These are phyloP conservation scores for Colletotrichum somersetense DNA, from an alignment of 2,329 filamentous ascomycete genomes.

Conservation along the genomic window DNA sequence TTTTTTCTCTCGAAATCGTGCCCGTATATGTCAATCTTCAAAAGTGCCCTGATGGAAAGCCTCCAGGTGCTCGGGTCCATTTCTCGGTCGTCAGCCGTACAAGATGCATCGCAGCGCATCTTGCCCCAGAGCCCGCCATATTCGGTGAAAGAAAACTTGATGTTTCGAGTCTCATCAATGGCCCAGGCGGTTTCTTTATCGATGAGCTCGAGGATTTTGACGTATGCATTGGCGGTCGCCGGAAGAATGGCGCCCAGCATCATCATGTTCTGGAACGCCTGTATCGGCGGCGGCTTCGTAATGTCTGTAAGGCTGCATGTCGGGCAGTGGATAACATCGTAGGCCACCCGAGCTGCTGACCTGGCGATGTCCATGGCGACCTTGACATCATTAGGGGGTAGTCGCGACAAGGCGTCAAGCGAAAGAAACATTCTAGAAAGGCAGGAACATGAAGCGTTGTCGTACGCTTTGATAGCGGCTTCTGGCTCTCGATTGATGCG, in stretches of 20 bases:
- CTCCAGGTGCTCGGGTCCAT: conserved; percentile 69
- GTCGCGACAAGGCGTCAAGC: conserved; percentile 62
- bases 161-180: conserved; percentile 54
- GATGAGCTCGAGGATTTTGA: conserved; percentile 65
- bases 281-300: conserved; percentile 56
- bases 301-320: conserved; percentile 59
- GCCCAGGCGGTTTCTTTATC: conserved; percentile 64
- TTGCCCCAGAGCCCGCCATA: conserved; percentile 64
- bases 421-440: conserved; percentile 64
- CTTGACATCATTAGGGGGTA: conserved; percentile 57
- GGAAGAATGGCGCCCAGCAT: conserved; percentile 69
- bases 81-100: conserved; percentile 56
- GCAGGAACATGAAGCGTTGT: conserved; percentile 59
- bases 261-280: conserved; percentile 70
- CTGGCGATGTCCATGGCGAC: conserved; percentile 63
- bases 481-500: neutral
- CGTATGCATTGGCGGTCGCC: conserved; percentile 69
- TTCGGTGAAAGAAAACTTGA: conserved; percentile 60
- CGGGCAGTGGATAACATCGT: conserved; percentile 65
- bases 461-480: conserved; percentile 23
- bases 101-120: conserved; percentile 49
- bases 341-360: conserved; percentile 61
- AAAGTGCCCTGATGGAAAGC: conserved; percentile 63
- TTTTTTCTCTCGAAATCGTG: conserved; percentile 47
- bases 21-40: conserved; percentile 71